phyloP scores from a whole-genome alignment of 1,284 basidiomycete species.

The Tilletia setariae region DNA sequence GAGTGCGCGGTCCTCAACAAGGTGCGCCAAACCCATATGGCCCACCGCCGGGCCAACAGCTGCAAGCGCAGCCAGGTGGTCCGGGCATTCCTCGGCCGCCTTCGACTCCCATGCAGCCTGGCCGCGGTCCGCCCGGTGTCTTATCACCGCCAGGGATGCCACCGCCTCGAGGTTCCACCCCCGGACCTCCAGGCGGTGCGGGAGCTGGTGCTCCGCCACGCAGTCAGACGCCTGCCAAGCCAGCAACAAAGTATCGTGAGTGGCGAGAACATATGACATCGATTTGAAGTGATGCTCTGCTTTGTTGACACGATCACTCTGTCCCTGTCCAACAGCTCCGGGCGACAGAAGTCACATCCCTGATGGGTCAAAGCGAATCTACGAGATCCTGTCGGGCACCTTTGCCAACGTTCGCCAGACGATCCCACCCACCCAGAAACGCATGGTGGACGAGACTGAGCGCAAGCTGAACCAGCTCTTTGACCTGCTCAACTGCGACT shows the following conservation, averaged over 20 bases:
- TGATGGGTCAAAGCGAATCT: slow-evolving; percentile 67
- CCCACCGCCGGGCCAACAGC: slow-evolving; percentile 14
- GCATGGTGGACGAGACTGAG: slow-evolving; percentile 82
- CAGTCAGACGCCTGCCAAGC: slow-evolving; percentile 35
- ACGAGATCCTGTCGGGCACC: slow-evolving; percentile 55
- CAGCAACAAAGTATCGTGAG: slow-evolving; percentile 74
- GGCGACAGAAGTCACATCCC: slow-evolving; percentile 91
- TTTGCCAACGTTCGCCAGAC: slow-evolving; percentile 33
- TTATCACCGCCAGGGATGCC: slow-evolving; percentile 56
- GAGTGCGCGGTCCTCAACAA: slow-evolving; percentile 10
- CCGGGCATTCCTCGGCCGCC: slow-evolving; percentile 21
- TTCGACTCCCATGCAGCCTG: slow-evolving; percentile 19
- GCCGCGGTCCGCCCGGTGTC: slow-evolving; percentile 38
- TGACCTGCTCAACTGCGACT: slow-evolving; percentile 86
- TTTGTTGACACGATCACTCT: no score
- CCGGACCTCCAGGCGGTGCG: slow-evolving; percentile 19
- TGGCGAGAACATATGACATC: slow-evolving; percentile 35
- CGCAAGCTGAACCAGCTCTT: slow-evolving; percentile 80
- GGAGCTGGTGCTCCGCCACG: slow-evolving; percentile 48
- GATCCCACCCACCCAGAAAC: slow-evolving; percentile 71
- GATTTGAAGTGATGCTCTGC: not conserved
- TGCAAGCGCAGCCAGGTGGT: slow-evolving; percentile 1
- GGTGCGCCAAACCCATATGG: slow-evolving; percentile 15
- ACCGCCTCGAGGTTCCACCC: slow-evolving; percentile 25
- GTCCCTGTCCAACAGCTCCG: no score